Base-by-base conservation (phyloP, 805 yeast species). In the Monosporozyma aerobia region DNA sequence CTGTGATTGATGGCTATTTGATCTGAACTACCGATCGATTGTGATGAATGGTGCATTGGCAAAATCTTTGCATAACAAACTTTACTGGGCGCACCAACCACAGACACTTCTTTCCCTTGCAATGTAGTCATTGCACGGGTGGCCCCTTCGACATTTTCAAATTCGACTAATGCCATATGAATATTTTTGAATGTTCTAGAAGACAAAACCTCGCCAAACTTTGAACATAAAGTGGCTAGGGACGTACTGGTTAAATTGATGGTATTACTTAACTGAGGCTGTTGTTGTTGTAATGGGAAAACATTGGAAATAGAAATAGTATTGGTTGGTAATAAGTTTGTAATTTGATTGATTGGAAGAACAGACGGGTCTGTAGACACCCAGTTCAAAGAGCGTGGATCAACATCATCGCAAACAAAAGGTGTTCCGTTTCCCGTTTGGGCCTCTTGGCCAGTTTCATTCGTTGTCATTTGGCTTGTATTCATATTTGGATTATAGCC, bases 21-120 rank as follows among this genome's bases (percentile, higher is more conserved):
- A 40, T 47, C 53, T 25, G 48, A 41, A n/a, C 46, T 51, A 33
- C 22, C 39, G 3, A 51, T 44, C 13, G 49, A 46, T 35, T 56
- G 62, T 29, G 61, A 57, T 40, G 61, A 59, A 54, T 63, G 69
- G 55, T 65, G 69, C 65, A 60, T 64, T 40, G 70, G 77, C 59
- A 68, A 61, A 33, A 89, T 78, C 62, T 85, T 87, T 3, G 97
- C 97, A 75, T 89, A 94, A 0, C 90, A 87, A 40, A 89, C 87
- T 41, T 80, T 73, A 64, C 94, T 80, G 16, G 85, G 80, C 27
- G 79, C 75, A 3, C 95, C 96, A 2, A 92, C 87, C 55, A 82
- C 78, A 1, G 72, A 69, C 41, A 92, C 74, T 62, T 92, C 97
- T 57, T 83, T 82, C 57, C 90, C 95, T 62, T 86, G 88, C 63